Base-by-base conservation (phyloP, 257 asterid species). In the Ophiorrhiza pumila region DNA sequence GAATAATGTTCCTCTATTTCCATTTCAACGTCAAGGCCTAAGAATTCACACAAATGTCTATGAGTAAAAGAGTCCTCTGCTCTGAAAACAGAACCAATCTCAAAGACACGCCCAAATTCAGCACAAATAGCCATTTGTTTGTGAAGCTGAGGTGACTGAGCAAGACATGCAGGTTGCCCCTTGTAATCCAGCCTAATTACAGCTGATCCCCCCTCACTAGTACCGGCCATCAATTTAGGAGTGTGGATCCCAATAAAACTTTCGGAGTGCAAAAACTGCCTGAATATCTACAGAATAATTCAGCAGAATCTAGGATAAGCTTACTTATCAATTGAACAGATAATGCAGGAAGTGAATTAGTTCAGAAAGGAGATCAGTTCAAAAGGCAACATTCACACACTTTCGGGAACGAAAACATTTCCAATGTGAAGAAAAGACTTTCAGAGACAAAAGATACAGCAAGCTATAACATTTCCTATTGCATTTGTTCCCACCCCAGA, bases 171-270 rank as follows among this genome's bases (percentile, higher is more conserved):
- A 71, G 96, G 87, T 60, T 78, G 87, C 66, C 98, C 98, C 76
- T 86, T 89, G 88, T 93, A 93, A 43, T 85, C 88, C 53, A 93
- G 83, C 79, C 80, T 87, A 79, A 93, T 91, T 60, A 93, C 97
- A 71, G 97, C 92, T 67, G 98, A 77, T 57, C 98, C 98, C 9
- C 98, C 98, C 81, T 93, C 98, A 82, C 98, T 93, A 45, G 98
- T 87, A 76, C 98, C 97, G 45, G 90, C 89, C 34, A 89, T 91
- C 81, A 88, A 63, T 74, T 91, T 93, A 32, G 98, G 98, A 0
- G 98, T 89, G 78, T 88, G 96, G 79, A 94, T 88, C 59, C 84
- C 93, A 75, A 81, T 67, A 82, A 91, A 94, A 32, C 88, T 95
- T 86, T 87, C 85, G 6, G 85, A 56, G 23, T 77, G 67, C 77